These are phyloP conservation scores for Prunus mume DNA, from an alignment of 306 rosid species.

Conservation along the genomic window DNA sequence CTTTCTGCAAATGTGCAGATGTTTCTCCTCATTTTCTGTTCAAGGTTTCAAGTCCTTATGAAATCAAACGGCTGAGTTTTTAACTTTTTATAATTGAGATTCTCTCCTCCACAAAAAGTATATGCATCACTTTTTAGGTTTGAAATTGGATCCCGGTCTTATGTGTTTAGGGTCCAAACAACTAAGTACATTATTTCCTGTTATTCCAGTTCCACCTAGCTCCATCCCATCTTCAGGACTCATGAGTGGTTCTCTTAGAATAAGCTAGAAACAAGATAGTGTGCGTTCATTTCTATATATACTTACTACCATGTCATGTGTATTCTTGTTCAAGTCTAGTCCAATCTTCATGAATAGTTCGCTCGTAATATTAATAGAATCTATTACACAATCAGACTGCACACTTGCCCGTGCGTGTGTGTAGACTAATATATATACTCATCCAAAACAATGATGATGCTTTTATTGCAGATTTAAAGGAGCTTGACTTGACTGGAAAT, in stretches of 20 bases:
- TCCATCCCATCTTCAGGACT: not conserved
- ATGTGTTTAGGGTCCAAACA: not conserved
- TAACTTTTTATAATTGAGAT: not conserved
- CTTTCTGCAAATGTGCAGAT: not conserved
- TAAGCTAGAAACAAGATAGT: not conserved
- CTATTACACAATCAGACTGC: not conserved
- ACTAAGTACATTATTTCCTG: not conserved
- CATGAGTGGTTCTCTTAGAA: not conserved
- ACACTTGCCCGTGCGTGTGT: not conserved
- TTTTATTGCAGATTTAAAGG: constrained; percentile 59
- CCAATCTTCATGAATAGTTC: not conserved
- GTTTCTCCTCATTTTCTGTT: not conserved
- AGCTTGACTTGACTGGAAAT: constrained; percentile 91
- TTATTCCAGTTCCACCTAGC: not conserved
- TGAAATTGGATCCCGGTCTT: not conserved
- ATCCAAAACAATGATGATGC: constrained; percentile 1
- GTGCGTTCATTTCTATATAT: not conserved
- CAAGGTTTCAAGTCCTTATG: not conserved
- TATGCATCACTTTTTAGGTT: not conserved
- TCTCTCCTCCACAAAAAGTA: not conserved
- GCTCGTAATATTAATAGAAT: not conserved
- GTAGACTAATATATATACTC: not conserved
- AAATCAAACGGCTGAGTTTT: not conserved
- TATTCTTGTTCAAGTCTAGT: not conserved
- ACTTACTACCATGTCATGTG: not conserved